Evolutionary conservation across 2,329 filamentous ascomycete species (phyloP).

Genomic region (Aspergillus sp.): DNA sequence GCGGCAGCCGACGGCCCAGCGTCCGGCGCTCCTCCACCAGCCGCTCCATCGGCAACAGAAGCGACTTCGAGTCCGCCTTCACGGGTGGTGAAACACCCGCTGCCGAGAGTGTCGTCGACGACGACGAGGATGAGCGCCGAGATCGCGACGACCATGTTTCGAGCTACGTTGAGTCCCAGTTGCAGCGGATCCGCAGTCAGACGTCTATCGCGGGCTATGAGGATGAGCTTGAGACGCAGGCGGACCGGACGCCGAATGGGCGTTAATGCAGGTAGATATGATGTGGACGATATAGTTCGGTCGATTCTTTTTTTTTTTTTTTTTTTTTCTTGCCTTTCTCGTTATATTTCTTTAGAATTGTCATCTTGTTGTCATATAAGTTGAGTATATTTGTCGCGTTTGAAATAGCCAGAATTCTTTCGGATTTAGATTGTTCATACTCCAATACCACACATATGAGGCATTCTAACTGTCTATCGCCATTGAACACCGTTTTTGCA

Average conservation of each 20-base stretch:
- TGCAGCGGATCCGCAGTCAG: slow-evolving; percentile 68
- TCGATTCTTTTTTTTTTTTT: not conserved
- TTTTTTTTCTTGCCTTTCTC: not conserved
- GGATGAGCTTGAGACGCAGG: slow-evolving; percentile 63
- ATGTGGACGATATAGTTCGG: not conserved
- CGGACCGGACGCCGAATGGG: slow-evolving; percentile 43
- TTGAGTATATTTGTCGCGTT: not conserved
- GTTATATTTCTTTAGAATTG: not conserved
- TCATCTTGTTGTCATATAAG: not conserved
- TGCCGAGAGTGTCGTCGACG: slow-evolving; percentile 34
- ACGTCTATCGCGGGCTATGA: slow-evolving; percentile 52
- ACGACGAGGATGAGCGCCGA: slow-evolving; percentile 21
- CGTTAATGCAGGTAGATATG: slow-evolving; percentile 7
- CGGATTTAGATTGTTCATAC: not conserved
- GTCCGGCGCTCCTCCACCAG: slow-evolving; percentile 78
- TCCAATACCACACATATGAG: not conserved
- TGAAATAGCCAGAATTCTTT: not conserved
- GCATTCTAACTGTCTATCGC: not conserved
- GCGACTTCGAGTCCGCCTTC: slow-evolving; percentile 65
- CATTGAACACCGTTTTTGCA: no score
- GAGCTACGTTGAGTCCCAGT: slow-evolving; percentile 77
- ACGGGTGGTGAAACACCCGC: slow-evolving; percentile 29
- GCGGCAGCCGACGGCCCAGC: slow-evolving; percentile 47
- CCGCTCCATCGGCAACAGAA: slow-evolving; percentile 79
- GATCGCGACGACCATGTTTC: slow-evolving; percentile 63